Evolutionary conservation across 257 asterid species (phyloP).

Genomic region (Ligustrum vulgare): DNA sequence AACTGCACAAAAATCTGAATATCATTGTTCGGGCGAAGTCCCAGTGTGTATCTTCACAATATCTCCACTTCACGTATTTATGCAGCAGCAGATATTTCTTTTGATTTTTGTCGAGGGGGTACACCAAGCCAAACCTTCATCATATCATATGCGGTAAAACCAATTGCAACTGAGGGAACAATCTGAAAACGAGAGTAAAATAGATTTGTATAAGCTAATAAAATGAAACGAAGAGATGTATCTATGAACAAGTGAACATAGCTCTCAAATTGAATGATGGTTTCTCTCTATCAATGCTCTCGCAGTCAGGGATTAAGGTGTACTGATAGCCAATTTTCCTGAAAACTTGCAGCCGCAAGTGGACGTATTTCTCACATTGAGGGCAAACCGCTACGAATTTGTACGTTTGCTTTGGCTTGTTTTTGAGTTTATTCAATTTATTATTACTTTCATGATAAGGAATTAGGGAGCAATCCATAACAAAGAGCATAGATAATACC

Average conservation of each 20-base stretch:
- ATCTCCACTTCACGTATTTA: not conserved
- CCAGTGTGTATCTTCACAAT: not conserved
- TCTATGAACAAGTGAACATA: not conserved
- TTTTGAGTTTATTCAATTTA: not conserved
- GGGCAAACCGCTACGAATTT: not conserved
- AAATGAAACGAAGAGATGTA: not conserved
- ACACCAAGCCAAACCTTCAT: conserved; percentile 78
- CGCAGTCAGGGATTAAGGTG: too few relatives aligned
- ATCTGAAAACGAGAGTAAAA: conserved; percentile 43
- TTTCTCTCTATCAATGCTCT: too few relatives aligned
- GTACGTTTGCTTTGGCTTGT: too few relatives aligned
- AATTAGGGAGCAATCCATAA: not conserved
- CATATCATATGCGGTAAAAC: conserved; percentile 81
- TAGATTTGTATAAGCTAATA: not conserved
- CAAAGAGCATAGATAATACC: conserved; percentile 35
- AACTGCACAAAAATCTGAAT: too few relatives aligned
- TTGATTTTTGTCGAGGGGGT: conserved; percentile 74
- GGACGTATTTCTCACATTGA: too few relatives aligned
- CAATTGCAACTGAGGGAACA: conserved; percentile 94
- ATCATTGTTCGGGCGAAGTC: not conserved
- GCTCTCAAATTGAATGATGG: too few relatives aligned
- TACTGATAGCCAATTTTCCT: too few relatives aligned
- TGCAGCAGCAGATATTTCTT: conserved; percentile 41
- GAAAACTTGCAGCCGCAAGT: not conserved
- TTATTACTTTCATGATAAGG: not conserved